These are phyloP conservation scores for Limnomonas spitsbergensis DNA, from an alignment of 139 green algal species.

Conservation along the genomic window DNA sequence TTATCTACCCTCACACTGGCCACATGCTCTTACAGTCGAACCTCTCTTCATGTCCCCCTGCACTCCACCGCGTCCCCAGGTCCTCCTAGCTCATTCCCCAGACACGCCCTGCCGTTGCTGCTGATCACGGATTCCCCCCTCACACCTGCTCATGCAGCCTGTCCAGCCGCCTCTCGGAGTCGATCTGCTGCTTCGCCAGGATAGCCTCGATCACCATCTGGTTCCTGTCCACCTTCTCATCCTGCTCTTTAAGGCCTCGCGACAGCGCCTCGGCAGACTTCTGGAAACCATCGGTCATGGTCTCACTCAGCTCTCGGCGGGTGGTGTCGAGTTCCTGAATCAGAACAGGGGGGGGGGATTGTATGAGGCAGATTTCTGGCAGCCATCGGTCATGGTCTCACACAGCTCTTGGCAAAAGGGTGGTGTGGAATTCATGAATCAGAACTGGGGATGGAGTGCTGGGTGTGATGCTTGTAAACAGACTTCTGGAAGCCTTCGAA, in stretches of 20 bases:
- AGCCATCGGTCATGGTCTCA: not conserved
- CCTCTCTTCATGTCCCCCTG: no score
- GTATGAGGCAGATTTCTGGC: not conserved
- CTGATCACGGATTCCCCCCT: no score
- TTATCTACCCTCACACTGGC: no score
- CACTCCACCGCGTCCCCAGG: no score
- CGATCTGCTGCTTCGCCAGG: not conserved
- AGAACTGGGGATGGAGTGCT: no score
- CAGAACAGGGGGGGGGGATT: not conserved
- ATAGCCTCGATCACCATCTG: not conserved
- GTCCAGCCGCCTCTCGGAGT: not conserved
- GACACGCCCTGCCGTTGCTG: no score
- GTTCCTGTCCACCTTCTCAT: constrained; percentile 1
- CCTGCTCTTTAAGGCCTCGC: not conserved
- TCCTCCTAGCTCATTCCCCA: no score
- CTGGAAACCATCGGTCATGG: not conserved
- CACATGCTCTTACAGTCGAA: no score
- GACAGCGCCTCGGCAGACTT: not conserved
- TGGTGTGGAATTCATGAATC: not conserved
- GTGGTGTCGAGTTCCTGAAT: not conserved
- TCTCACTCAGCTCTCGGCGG: not conserved
- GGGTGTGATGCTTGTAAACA: no score
- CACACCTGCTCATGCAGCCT: not conserved
- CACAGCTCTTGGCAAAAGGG: not conserved
- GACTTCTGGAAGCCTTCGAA: not conserved